Evolutionary conservation across 192 early-diverging fungal species (phyloP), one percentile per base, ranked within the genome.

Genomic region (Linderina pennispora): DNA sequence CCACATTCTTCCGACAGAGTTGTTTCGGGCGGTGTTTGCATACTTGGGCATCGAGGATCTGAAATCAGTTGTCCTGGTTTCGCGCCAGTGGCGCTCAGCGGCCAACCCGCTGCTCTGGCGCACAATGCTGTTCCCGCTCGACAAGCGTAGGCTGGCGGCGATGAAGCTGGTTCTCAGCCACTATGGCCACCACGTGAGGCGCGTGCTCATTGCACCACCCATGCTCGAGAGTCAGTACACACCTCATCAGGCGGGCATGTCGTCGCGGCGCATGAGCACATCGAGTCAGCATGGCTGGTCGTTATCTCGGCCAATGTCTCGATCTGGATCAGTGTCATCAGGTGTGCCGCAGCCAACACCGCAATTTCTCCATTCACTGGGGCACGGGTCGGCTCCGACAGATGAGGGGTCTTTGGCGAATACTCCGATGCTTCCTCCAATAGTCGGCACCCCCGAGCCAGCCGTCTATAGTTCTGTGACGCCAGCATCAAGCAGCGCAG

Each of bases 91-190:
- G 65, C 51, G 56, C 36, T 62, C 71, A 9, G 65, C 65, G 16
- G 71, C 48, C 13, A 62, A 59, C 28, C 60, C 64, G 36, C 43
- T 74, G 22, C 58, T 74, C 14, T 74, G 71, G 71, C 58, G 65
- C 52, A 57, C 58, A 34, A 62, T 74, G 71, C 45, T 47, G 0
- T 65, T 74, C 23, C 71, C 71, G 28, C 62, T 74, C 2, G 71
- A 74, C 24, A 74, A 74, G 59, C 64, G 71, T 14, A 50, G 62
- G 25, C 43, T 74, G 45, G 54, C 71, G 10, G 43, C 54, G 32
- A 62, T 74, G 65, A 66, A 67, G 51, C 51, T 48, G 13, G 36
- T 43, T 7, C 45, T 74, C 35, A 58, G 55, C 43, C 48, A 53
- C 28, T 50, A 55, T 40, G 71, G 71, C 11, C 65, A 67, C 22